These are phyloP conservation scores for Nakazawaea ernobii DNA, from an alignment of 805 yeast species.

Conservation along the genomic window DNA sequence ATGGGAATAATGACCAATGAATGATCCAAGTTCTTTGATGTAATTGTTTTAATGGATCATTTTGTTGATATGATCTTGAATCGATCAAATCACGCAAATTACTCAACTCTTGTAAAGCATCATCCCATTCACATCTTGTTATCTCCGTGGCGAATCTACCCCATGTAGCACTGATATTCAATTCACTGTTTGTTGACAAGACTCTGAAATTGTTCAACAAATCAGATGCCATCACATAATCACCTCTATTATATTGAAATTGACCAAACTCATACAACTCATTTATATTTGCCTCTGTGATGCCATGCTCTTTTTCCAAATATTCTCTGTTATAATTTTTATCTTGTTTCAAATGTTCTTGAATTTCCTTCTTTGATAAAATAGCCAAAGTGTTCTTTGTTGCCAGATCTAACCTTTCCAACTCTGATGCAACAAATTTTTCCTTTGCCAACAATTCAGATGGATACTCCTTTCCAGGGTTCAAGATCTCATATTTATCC, in stretches of 20 bases:
- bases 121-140: constrained; percentile 44
- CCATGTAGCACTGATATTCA: constrained; percentile 57
- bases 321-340: constrained; percentile 46
- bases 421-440: constrained; percentile 31
- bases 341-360: constrained; percentile 47
- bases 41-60: constrained; percentile 51
- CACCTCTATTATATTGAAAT: constrained; percentile 59
- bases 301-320: constrained; percentile 37
- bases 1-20: constrained; percentile 65
- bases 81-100: constrained; percentile 56
- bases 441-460: constrained; percentile 34
- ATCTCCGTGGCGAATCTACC: constrained; percentile 62
- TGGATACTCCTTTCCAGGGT: constrained; percentile 35
- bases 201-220: constrained; percentile 51
- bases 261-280: constrained; percentile 54
- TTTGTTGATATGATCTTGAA: constrained; percentile 36
- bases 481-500: constrained; percentile 35
- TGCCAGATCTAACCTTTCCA: constrained; percentile 31
- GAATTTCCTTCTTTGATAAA: constrained; percentile 43
- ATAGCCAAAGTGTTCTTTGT: constrained; percentile 41
- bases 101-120: constrained; percentile 46
- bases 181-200: constrained; percentile 44
- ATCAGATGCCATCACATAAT: constrained; percentile 54
- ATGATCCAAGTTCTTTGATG: constrained; percentile 63
- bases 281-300: constrained; percentile 42